Evolutionary conservation across 305 asterid genomes (phyloP).

Genomic region (Fraxinus floribunda): DNA sequence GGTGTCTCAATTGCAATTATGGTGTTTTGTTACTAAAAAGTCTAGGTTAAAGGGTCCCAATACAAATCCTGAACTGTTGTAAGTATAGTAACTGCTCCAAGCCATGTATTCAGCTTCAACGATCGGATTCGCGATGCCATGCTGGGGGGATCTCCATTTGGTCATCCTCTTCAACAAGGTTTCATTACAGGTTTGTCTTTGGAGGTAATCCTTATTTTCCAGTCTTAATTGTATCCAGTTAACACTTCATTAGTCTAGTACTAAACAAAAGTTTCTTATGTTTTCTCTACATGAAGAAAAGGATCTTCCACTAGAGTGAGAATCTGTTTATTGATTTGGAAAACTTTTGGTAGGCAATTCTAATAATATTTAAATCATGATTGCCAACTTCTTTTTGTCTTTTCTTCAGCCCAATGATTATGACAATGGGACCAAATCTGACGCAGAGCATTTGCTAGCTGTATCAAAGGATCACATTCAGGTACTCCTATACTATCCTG

Average conservation of each 20-base stretch:
- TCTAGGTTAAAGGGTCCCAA: background rate
- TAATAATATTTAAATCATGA: background rate
- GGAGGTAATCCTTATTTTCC: conserved; percentile 63
- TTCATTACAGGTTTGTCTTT: conserved; percentile 75
- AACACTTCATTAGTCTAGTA: conserved; percentile 2
- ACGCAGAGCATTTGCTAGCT: conserved; percentile 57
- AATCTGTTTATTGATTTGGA: background rate
- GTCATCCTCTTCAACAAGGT: conserved; percentile 97
- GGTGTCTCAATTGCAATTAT: background rate
- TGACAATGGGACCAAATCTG: conserved; percentile 67
- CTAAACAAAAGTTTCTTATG: background rate
- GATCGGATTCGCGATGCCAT: conserved; percentile 93
- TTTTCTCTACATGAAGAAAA: background rate
- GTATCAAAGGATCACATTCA: conserved; percentile 85
- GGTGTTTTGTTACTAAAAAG: background rate
- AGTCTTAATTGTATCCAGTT: conserved; percentile 5
- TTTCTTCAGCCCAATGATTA: conserved; percentile 75
- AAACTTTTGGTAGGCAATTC: background rate
- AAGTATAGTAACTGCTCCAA: conserved; percentile 17
- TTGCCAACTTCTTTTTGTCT: background rate
- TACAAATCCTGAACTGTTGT: background rate
- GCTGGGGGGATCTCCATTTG: conserved; percentile 99
- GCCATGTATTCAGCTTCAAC: conserved; percentile 65
- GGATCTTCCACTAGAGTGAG: conserved; percentile 5
- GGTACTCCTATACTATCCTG: conserved; percentile 38